Evolutionary conservation across 306 rosid species (phyloP).

Genomic region (Boehmeria nivea): DNA sequence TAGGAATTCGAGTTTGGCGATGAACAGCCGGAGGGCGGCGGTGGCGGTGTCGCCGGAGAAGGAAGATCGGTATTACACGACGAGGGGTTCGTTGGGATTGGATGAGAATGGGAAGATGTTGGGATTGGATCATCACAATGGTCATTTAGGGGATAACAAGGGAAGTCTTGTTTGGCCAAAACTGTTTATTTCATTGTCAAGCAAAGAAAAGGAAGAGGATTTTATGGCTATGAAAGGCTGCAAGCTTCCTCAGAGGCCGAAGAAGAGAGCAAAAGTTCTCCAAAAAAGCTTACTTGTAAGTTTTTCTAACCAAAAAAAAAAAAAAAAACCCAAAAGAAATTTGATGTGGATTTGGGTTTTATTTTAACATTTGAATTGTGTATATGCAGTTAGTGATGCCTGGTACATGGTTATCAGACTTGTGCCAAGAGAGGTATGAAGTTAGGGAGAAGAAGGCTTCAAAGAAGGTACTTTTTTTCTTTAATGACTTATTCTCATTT

Average conservation of each 20-base stretch:
- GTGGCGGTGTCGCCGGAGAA: conserved; percentile 37
- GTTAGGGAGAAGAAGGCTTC: conserved; percentile 61
- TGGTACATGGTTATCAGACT: conserved; percentile 52
- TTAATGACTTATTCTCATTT: not conserved
- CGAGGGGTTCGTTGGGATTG: conserved; percentile 48
- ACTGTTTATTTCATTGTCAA: conserved; percentile 43
- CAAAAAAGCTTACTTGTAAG: conserved; percentile 50
- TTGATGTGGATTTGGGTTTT: not conserved
- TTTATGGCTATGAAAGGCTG: conserved; percentile 67
- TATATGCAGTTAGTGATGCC: conserved; percentile 51
- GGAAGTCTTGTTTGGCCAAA: conserved; percentile 45
- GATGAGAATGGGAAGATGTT: conserved; percentile 45
- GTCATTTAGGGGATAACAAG: conserved; percentile 29
- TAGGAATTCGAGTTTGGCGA: conserved; percentile 28
- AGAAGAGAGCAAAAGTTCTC: conserved; percentile 47
- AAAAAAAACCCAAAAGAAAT: not conserved
- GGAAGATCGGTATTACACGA: conserved; percentile 54
- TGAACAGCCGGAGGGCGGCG: conserved; percentile 22
- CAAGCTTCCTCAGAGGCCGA: conserved; percentile 57
- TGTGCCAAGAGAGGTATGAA: conserved; percentile 58
- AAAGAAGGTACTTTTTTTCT: conserved; percentile 44
- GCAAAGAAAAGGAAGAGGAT: conserved; percentile 59
- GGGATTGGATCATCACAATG: conserved; percentile 27
- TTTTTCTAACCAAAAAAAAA: not conserved
- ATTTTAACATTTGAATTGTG: not conserved